Base-by-base conservation (phyloP, 306 rosid species). In the Cicer cuneatum region DNA sequence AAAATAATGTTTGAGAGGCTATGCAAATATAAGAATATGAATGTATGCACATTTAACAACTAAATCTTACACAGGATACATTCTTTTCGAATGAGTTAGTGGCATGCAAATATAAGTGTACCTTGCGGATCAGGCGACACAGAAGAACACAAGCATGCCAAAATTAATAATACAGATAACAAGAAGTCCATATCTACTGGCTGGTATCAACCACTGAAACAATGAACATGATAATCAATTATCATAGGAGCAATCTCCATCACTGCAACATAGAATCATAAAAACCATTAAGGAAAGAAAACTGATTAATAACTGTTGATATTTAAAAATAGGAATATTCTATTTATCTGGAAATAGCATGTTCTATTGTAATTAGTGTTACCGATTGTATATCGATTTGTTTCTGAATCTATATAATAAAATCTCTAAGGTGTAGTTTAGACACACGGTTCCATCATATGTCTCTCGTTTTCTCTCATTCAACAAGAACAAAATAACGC, bases 121-220 rank as follows among this genome's bases (percentile, higher is more conserved):
- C 99, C 99, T 92, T 94, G 96, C 16, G 52, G 4, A 86, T 94
- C 96, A 63, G 96, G 60, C 72, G 84, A 40, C 37, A 71, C 99
- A 71, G 83, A 77, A 48, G 92, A 86, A 67, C 61, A 81, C 53
- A 88, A 77, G 90, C 82, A 89, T 78, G 89, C 77, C 72, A 88
- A 81, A 49, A 84, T 46, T 79, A 88, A 66, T 71, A 83, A 60
- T 59, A 76, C 72, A 79, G 86, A 56, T 71, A 85, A 29, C 35
- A 29, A 18, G 72, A 80, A 59, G 72, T 80, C 84, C 97, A 94
- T 94, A 76, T 81, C 84, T 85, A 79, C 84, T 39, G 75, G 38
- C 88, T 39, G 77, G 18, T 88, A 81, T 83, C 81, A 81, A 72
- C 48, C 49, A 69, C 73, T 16, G 38, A 45, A 7, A 39, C 74